These are phyloP conservation scores for Phymatotrichopsis omnivora DNA, from an alignment of 2,329 filamentous ascomycete species.

Conservation along the genomic window DNA sequence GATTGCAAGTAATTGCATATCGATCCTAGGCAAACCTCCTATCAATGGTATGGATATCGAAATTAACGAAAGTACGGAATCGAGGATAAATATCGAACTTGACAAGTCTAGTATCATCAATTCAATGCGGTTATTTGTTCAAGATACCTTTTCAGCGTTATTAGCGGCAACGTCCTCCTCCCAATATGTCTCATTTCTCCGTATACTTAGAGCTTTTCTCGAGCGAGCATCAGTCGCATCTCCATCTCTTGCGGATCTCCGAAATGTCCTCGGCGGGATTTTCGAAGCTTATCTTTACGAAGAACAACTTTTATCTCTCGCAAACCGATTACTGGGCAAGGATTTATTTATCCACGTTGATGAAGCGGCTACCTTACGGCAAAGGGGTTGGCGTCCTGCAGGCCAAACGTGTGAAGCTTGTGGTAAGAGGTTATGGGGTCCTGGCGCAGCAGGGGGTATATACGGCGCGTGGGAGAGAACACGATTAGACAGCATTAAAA, in stretches of 20 bases:
- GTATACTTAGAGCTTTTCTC: constrained; percentile 80
- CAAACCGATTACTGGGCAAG: constrained; percentile 76
- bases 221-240: constrained; percentile 69
- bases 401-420: constrained; percentile 85
- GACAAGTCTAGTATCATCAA: constrained; percentile 45
- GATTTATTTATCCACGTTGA: constrained; percentile 79
- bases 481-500: constrained; percentile 16
- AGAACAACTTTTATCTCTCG: constrained; percentile 73
- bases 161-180: constrained; percentile 51
- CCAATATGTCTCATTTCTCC: constrained; percentile 57
- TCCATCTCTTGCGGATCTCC: constrained; percentile 76
- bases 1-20: constrained; percentile 40
- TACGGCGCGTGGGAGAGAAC: constrained; percentile 26
- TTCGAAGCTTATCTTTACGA: constrained; percentile 96
- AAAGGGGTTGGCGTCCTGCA: constrained; percentile 78
- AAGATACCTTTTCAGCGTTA: constrained; percentile 81
- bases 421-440: constrained; percentile 74
- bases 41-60: constrained; percentile 38
- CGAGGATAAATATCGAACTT: constrained; percentile 4
- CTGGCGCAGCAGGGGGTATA: constrained; percentile 58
- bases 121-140: constrained; percentile 67
- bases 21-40: constrained; percentile 39
- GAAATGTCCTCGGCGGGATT: constrained; percentile 74
- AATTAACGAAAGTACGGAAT: constrained; percentile 9
- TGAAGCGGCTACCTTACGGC: constrained; percentile 61